Base-by-base conservation (phyloP, 2,329 filamentous ascomycete genomes). In the Cladophialophora bantiana region DNA sequence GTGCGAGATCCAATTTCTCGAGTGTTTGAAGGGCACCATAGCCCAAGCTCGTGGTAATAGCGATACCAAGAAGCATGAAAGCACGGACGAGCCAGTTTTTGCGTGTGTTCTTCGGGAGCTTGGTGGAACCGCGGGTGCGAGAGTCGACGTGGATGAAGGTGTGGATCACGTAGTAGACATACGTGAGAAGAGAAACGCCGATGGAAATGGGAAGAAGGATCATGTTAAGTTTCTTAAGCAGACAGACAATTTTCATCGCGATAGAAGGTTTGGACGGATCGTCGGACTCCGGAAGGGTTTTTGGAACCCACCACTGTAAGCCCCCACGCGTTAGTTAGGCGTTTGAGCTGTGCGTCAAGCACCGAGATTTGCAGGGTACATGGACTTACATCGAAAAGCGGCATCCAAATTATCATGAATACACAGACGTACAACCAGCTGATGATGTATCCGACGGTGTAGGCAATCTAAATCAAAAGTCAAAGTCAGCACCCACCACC, bases 391-490 rank as follows among this genome's bases (percentile, higher is more conserved):
- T 68, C 68, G 70, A 72, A 73, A 42, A 73, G 61, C 7, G 71
- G 70, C 4, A 71, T 57, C 48, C 53, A 73, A 45, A 72, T 60
- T 20, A 72, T 60, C 55, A 68, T 67, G 56, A 73, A 73, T 9
- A 65, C 38, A 48, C 71, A 73, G 34, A 73, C 53, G 45, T 72
- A 73, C 9, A 73, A 59, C 71, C 71, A 73, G 64, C 66, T 68
- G 15, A 73, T 13, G 52, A 73, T 63, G 58, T 69, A 72, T 56
- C 70, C 71, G 4, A 73, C 66, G 32, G 62, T 70, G 58, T 72
- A 69, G 31, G 68, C 68, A 65, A 73, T 71, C 71, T 72, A 54
- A 54, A 50, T 50, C 36, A n/a, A 56, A 1, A 1, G 4, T 31
- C 9, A 34, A 31, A 36, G 59, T 68, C 55, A 66, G 56, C 48